Conservation (phyloP, 2,329 filamentous ascomycete species). For the Sclerotinia trifoliorum region DNA sequence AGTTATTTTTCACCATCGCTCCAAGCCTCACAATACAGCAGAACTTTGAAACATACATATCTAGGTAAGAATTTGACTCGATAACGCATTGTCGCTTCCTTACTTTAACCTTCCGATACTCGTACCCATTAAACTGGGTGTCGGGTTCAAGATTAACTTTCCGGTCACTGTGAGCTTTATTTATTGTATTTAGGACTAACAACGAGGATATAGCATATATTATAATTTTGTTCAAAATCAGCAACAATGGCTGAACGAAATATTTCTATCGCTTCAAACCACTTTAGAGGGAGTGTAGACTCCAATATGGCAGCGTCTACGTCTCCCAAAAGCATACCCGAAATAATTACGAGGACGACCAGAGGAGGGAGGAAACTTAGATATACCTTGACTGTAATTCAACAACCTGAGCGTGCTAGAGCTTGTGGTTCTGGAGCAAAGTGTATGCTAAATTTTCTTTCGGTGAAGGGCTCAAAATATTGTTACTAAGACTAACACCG, state of each 20-base stretch:
- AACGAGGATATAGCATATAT: conserved; percentile 18
- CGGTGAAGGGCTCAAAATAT: neutral
- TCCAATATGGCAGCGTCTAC: conserved; percentile 24
- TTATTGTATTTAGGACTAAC: conserved; percentile 15
- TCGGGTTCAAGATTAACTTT: conserved; percentile 24
- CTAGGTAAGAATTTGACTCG: conserved; percentile 23
- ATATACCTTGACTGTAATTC: conserved; percentile 82
- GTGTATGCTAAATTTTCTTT: conserved; percentile 57
- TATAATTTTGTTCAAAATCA: neutral
- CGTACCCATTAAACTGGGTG: conserved; percentile 24
- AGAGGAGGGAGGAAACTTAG: conserved; percentile 74
- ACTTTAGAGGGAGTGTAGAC: conserved; percentile 18
- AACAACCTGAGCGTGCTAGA: conserved; percentile 90
- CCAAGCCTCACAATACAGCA: conserved; percentile 11
- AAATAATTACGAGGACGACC: conserved; percentile 49
- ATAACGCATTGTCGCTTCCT: conserved; percentile 26
- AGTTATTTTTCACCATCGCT: neutral
- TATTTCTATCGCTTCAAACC: conserved; percentile 21
- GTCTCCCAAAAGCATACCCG: neutral
- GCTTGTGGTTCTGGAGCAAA: conserved; percentile 95
- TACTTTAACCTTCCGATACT: conserved; percentile 12
- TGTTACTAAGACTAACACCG: neutral
- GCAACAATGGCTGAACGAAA: conserved; percentile 21
- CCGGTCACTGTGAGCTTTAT: conserved; percentile 13
- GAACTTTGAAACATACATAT: conserved; percentile 12